Evolutionary conservation across 495 filamentous ascomycete genomes (phyloP), one percentile per base, ranked within the genome.

Genomic region (Penicillium canariense): DNA sequence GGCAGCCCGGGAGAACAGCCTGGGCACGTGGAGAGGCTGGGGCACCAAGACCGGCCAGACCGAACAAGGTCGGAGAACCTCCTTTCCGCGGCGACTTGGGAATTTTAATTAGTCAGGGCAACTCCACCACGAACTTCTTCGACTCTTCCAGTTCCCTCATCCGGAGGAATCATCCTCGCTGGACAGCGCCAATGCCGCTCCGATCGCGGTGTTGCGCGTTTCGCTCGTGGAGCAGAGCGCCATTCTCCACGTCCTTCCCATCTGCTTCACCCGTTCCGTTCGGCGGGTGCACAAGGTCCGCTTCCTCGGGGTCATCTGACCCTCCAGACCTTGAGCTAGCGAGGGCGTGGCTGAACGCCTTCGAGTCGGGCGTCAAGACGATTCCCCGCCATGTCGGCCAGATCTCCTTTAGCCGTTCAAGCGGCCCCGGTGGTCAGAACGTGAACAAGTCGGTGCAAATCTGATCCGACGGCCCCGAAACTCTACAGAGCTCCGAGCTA

Each of bases 381-480:
- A 80, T 97, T 32, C 90, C 90, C 28, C 82, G 76, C 48, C 77
- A 79, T 40, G 62, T 82, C 42, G 82, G 86, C 48, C 81, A 84
- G 47, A 72, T 93, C 20, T 83, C 77, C 6, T 97, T 87, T 68
- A 89, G 89, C 55, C 81, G 91, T 22, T 92, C 93, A n/a, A 90
- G 89, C 51, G 94, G 94, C 0, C 89, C 93, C 9, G 94, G 94
- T 17, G 94, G 94, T 5, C 94, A 98, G 65, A 93, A 97, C 73
- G 90, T 94, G 39, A 98, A 98, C 71, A 97, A 96, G 93, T 97
- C 76, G 56, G 83, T 77, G 54, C 52, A 60, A 50, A 31, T 56
- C 60, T 57, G 61, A 63, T 50, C 35, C 10, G 46, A 34, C 31
- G 47, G 26, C 14, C 6, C 14, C 20, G 30, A 51, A 9, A 42